Base-by-base conservation (phyloP, 257 asterid species). In the Petunia secreta region DNA sequence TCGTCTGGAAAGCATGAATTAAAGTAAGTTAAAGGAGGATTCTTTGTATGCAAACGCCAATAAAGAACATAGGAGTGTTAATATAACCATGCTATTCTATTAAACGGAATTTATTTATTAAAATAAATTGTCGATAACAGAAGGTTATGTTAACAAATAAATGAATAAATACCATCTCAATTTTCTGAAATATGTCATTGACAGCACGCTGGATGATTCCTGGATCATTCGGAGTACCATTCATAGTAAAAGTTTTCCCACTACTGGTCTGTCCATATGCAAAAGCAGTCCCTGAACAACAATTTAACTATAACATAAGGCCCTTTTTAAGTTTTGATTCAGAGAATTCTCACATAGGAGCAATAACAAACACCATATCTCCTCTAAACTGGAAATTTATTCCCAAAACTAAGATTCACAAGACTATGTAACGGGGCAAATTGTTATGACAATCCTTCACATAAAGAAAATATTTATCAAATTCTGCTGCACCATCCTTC, bases 251-350 rank as follows among this genome's bases (percentile, higher is more conserved):
- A 8, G 98, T 96, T 88, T 96, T 94, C 40, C 99, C 99, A 86
- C 99, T 96, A 80, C 99, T 96, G 62, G 98, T 96, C 88, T 96
- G 99, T 41, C 99, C 99, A 81, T 94, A 96, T 36, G 99, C 99
- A 88, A 96, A 96, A 83, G 94, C 98, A 87, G 99, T 96, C 84
- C 98, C 98, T 96, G 87, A 83, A 88, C 73, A 63, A 59, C 60
- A 66, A 25, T 59, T 66, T 36, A 81, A 75, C 37, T 2, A 52
- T 38, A 52, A 34, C 65, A 81, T 8, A 44, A 37, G 75, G 58
- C 9, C 59, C 48, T 39, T 78, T n/a, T 36, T 3, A 63, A 63
- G 37, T 78, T 46, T 78, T 34, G 34, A 13, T 71, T n/a, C 3
- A 50, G 62, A 73, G 14, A 73, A 25, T 73, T 73, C 50, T 73